Evolutionary conservation across 345 rosid species (phyloP).

Genomic region (Gossypium herbaceum): DNA sequence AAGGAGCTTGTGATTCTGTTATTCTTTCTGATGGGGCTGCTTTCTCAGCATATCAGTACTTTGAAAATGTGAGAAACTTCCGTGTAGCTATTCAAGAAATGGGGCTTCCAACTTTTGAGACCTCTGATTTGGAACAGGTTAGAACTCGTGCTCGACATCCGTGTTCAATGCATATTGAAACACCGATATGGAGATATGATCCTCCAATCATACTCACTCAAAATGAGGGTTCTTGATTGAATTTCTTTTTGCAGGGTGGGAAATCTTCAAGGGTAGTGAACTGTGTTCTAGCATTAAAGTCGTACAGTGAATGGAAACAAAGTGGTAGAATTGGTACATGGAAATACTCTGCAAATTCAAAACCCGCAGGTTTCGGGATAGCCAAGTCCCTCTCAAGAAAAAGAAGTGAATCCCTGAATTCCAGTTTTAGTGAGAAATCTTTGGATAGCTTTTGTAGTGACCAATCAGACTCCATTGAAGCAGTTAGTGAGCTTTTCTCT

Average conservation of each 20-base stretch:
- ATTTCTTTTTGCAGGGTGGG: conserved; percentile 51
- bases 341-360: conserved; percentile 58
- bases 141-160: not conserved
- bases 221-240: not conserved
- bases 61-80: conserved; percentile 88
- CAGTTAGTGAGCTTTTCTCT: conserved; percentile 46
- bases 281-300: conserved; percentile 78
- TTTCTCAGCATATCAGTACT: conserved; percentile 82
- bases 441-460: conserved; percentile 28
- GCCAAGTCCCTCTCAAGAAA: conserved; percentile 29
- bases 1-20: conserved; percentile 67
- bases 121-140: conserved; percentile 89
- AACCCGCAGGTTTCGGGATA: conserved; percentile 31
- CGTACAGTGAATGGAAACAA: conserved; percentile 77
- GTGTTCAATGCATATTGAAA: not conserved
- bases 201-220: not conserved
- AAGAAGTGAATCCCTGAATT: conserved; percentile 56
- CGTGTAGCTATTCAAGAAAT: conserved; percentile 67
- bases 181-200: not conserved
- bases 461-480: conserved; percentile 45
- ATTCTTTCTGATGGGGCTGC: conserved; percentile 80
- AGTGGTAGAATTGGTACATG: conserved; percentile 66
- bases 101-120: conserved; percentile 87
- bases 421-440: conserved; percentile 48
- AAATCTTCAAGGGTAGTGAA: conserved; percentile 72